phyloP scores from a whole-genome alignment of 2,329 filamentous ascomycete species.

The Trichophyton verrucosum region DNA sequence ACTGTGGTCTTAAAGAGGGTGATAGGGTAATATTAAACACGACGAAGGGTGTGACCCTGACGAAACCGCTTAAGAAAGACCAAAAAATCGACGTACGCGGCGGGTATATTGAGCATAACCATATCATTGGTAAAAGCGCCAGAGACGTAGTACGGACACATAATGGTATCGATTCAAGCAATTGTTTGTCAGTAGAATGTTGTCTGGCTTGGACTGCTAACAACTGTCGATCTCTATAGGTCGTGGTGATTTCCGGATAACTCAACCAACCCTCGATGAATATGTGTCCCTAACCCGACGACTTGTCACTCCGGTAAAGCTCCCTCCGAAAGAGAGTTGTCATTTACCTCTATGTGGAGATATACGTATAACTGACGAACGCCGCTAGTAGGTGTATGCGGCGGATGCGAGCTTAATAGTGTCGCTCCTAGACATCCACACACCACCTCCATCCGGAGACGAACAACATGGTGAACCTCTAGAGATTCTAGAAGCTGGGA shows the following conservation, averaged over 20 bases:
- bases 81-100: constrained; percentile 25
- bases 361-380: background rate
- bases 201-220: background rate
- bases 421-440: constrained; percentile 62
- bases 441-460: constrained; percentile 28
- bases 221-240: background rate
- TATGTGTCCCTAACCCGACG: constrained; percentile 57
- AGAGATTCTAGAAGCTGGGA: constrained; percentile 73
- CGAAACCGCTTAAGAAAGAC: constrained; percentile 30
- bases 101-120: constrained; percentile 33
- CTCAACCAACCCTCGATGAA: constrained; percentile 57
- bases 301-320: constrained; percentile 59
- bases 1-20: constrained; percentile 24
- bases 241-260: constrained; percentile 38
- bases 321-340: background rate
- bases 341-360: background rate
- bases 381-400: constrained; percentile 40
- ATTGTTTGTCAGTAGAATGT: background rate
- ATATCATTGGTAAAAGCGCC: constrained; percentile 51
- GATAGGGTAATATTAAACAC: constrained; percentile 32
- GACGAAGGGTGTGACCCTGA: constrained; percentile 28
- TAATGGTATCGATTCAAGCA: constrained; percentile 27
- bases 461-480: constrained; percentile 34
- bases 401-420: constrained; percentile 64
- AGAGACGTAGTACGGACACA: constrained; percentile 48